Percentiles rank a stretch among this genome's conserved stretches.
Evolutionary conservation across 495 filamentous ascomycete species (phyloP).

Genomic region (Aspergillus bertholletiae): DNA sequence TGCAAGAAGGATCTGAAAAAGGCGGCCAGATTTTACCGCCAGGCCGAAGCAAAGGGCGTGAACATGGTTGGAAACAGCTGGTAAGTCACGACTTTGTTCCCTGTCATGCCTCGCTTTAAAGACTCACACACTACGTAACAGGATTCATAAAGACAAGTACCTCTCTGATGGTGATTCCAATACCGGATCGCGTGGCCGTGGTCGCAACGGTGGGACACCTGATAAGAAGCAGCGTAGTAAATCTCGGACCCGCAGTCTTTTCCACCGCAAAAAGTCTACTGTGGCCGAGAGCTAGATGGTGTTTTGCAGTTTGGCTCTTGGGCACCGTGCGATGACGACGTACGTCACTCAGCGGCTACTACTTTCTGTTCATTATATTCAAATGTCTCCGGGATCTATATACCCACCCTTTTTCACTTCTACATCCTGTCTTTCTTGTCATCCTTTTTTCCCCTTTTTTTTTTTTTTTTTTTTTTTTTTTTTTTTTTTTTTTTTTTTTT

Average conservation of each 20-base stretch:
- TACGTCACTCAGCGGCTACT: not conserved
- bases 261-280: constrained; percentile 58
- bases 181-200: constrained; percentile 34
- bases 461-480: constrained; percentile 6
- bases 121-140: constrained; percentile 29
- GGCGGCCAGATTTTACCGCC: constrained; percentile 84
- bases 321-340: not conserved
- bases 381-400: no score
- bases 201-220: constrained; percentile 23
- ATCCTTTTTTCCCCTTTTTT: not conserved
- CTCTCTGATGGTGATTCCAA: constrained; percentile 67
- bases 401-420: constrained; percentile 9
- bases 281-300: constrained; percentile 29
- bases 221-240: constrained; percentile 62
- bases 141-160: constrained; percentile 95
- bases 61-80: constrained; percentile 98
- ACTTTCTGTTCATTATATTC: not conserved
- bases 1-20: constrained; percentile 96
- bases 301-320: constrained; percentile 8
- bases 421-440: constrained; percentile 8
- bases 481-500: constrained; percentile 5
- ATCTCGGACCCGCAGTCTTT: constrained; percentile 62
- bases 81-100: constrained; percentile 48
- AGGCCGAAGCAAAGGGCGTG: constrained; percentile 88
- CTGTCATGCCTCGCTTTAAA: not conserved